Evolutionary conservation across 2,329 filamentous ascomycete species (phyloP).

Genomic region (Monosporascus sp.): DNA sequence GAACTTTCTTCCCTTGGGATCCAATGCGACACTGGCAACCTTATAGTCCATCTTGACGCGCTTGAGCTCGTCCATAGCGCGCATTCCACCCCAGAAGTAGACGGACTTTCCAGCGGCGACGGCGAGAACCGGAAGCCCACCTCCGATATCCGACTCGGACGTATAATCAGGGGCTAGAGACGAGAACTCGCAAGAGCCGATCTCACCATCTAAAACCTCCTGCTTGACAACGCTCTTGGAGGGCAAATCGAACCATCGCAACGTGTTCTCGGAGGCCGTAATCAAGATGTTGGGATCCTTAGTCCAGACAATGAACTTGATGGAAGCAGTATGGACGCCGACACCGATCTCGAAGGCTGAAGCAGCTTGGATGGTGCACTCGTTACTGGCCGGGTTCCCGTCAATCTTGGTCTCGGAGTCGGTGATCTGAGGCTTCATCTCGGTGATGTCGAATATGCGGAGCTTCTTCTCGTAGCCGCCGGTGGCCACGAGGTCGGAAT

Average conservation of each 20-base stretch:
- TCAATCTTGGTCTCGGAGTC: conserved; percentile 24
- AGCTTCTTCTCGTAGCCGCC: conserved; percentile 96
- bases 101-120: conserved; percentile 92
- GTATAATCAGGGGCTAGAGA: conserved; percentile 55
- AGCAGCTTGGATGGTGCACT: conserved; percentile 50
- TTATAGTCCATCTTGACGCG: conserved; percentile 74
- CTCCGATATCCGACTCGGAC: conserved; percentile 56
- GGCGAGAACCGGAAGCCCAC: conserved; percentile 68
- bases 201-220: conserved; percentile 73
- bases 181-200: conserved; percentile 89
- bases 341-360: conserved; percentile 81
- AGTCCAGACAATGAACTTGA: conserved; percentile 96
- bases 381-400: conserved; percentile 22
- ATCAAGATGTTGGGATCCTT: conserved; percentile 81
- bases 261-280: conserved; percentile 84
- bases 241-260: conserved; percentile 91
- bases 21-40: conserved; percentile 84
- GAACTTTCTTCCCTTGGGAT: conserved; percentile 73
- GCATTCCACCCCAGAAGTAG: conserved; percentile 80
- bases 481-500: conserved; percentile 80
- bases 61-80: conserved; percentile 70
- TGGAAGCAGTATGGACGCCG: conserved; percentile 76
- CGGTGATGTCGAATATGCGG: conserved; percentile 81
- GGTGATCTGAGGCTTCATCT: conserved; percentile 39
- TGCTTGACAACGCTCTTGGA: conserved; percentile 69